Evolutionary conservation across 768 basidiomycete genomes (phyloP), one percentile per base, ranked within the genome.

Genomic region (Amanita rubescens): DNA sequence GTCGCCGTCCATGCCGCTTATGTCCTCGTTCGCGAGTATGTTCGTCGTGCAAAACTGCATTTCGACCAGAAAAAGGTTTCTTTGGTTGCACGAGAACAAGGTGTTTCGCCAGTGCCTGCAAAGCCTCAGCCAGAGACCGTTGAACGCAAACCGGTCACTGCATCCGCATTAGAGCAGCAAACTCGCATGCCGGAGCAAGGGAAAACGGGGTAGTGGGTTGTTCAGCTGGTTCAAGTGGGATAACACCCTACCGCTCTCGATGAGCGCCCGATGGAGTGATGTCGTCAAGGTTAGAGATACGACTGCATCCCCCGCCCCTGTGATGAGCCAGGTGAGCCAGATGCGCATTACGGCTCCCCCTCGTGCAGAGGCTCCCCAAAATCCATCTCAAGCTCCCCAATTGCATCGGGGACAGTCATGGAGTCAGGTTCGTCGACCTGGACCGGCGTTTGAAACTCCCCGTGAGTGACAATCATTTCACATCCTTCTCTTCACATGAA

Each of bases 361-460:
- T 11, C 56, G 60, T 44, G 27, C 51, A 14, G 55, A 54, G 41
- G 44, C 53, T 33, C 30, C 44, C 12, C 38, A 55, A 41, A 59
- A 53, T 49, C 32, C 47, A 7, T 60, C 53, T 34, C 59, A 57
- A 47, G 39, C 37, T 22, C 54, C 58, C 34, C 59, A 58, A 22
- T 56, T 58, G 33, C 51, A 58, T 9, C 11, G 49, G 45, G 60
- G 55, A 25, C 57, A 55, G 37, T 52, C 61, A 24, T 52, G 46
- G 47, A 62, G 62, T 51, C 61, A 57, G 38, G 58, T 56, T 54
- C 58, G 65, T 53, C 61, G 61, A 48, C 47, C 57, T 35, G 63
- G 67, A 10, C 67, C 65, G 37, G 64, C 63, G 17, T 71, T 69
- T 46, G 65, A 67, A 19, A 64, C 59, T 39, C 69, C 68, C 50